Evolutionary conservation across 257 asterid genomes (phyloP), one percentile per base, ranked within the genome.

Genomic region (Solanum sitiens): DNA sequence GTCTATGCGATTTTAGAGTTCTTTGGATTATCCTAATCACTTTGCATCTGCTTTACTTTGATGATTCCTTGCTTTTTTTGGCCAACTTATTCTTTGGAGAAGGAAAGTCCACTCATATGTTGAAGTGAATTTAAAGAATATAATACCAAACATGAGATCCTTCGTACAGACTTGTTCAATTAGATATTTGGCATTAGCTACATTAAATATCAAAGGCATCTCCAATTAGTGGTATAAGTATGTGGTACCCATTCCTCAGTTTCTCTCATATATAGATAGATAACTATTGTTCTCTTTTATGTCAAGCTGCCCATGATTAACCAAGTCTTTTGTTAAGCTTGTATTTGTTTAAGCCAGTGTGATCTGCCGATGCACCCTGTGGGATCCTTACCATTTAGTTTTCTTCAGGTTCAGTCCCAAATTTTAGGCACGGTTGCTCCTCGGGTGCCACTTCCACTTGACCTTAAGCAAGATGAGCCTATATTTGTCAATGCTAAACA

Each of bases 401-500:
- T 16, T 88, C 77, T 39, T 86, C 92, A 90, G 92, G 88, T 85
- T 77, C 88, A 85, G 50, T 85, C 91, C 42, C 92, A 85, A 47
- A 37, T 87, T 86, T 76, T 88, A 88, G 87, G 80, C 79, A 86
- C 67, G 63, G 83, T 73, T 37, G 45, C 90, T 47, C 27, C 59
- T 86, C 72, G 91, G 0, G 87, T 90, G 56, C 87, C 91, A 20
- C 90, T 90, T 70, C 92, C 91, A 3, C 87, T 50, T 44, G 86
- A 85, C 83, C 87, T 83, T 88, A 44, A 80, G 25, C 87, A 90
- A 63, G 88, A 86, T 39, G 89, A 87, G 70, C 92, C 92, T 10
- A 73, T 89, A 71, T 88, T 53, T 89, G 92, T 90, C 61, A 88
- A 90, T 85, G 91, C 92, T 25, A 90, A 90, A 59, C 91, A 90